Percentiles rank a stretch among this genome's conserved stretches.
Conservation (phyloP, 1,284 basidiomycete genomes). For the Agroathelia rolfsii region DNA sequence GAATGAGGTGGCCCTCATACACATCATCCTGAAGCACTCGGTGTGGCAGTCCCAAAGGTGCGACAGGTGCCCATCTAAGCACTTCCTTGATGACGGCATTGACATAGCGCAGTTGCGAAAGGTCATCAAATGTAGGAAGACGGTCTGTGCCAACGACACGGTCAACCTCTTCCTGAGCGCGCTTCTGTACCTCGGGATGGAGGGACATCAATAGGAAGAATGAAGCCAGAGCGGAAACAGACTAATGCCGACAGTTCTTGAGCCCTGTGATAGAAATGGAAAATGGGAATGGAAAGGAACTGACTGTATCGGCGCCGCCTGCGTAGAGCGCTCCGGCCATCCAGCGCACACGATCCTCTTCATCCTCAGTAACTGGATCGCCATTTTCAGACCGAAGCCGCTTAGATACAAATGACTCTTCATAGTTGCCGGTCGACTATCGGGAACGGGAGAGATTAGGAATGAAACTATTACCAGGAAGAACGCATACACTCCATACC, state of each 20-base stretch:
- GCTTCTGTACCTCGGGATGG: slow-evolving; percentile 32
- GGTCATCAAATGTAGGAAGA: slow-evolving; percentile 30
- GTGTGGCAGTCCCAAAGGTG: slow-evolving; percentile 37
- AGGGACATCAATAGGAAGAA: slow-evolving; percentile 43
- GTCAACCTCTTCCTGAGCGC: slow-evolving; percentile 36
- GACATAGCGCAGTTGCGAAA: slow-evolving; percentile 33
- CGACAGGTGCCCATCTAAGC: slow-evolving; percentile 38
- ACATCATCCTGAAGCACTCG: slow-evolving; percentile 30
- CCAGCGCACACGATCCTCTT: slow-evolving; percentile 34
- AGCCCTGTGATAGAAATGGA: background rate
- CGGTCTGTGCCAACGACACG: slow-evolving; percentile 25
- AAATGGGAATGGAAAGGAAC: slow-evolving; percentile 7
- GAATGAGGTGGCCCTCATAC: slow-evolving; percentile 32
- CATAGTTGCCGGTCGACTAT: slow-evolving; percentile 18
- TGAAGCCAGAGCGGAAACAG: slow-evolving; percentile 30
- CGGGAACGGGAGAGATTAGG: slow-evolving; percentile 2
- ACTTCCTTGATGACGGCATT: slow-evolving; percentile 43
- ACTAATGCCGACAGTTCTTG: slow-evolving; percentile 21
- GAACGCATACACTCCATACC: slow-evolving; percentile 18
- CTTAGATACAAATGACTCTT: slow-evolving; percentile 28
- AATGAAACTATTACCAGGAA: slow-evolving; percentile 1
- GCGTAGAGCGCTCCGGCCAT: slow-evolving; percentile 32
- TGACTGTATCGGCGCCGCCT: slow-evolving; percentile 34
- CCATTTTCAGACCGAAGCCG: slow-evolving; percentile 19
- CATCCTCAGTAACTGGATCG: slow-evolving; percentile 17